These are phyloP conservation scores for Vanilla planifolia DNA, from an alignment of 106 monocot species.

Conservation along the genomic window DNA sequence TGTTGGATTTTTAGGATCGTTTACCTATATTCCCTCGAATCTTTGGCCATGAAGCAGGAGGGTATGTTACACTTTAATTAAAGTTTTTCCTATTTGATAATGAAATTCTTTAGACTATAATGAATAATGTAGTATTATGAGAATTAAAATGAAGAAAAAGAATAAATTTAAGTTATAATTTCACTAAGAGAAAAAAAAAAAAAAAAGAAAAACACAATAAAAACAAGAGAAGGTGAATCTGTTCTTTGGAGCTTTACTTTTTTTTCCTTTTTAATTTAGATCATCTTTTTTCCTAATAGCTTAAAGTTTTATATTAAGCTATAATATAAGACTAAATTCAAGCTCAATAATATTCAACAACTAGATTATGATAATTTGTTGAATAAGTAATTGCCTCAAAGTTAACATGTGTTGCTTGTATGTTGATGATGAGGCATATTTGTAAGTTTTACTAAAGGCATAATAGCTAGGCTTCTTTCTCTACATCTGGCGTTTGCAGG, in stretches of 20 bases:
- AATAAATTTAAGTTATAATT: neutral
- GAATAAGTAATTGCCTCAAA: neutral
- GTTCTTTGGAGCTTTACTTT: too few species aligned
- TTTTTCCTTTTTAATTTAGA: too few species aligned
- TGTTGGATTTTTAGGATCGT: constrained; percentile 29
- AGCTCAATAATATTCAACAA: too few species aligned
- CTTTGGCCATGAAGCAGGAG: constrained; percentile 70
- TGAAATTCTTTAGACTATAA: neutral
- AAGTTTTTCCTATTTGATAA: neutral
- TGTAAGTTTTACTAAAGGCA: neutral
- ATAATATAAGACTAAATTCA: too few species aligned
- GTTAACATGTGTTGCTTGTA: neutral
- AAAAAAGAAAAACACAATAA: too few species aligned
- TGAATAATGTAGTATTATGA: neutral
- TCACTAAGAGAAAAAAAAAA: neutral
- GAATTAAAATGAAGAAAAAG: neutral
- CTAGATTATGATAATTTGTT: too few species aligned
- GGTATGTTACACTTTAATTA: constrained; percentile 24
- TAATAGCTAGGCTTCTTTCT: too few species aligned
- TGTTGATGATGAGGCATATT: neutral
- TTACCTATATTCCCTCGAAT: constrained; percentile 57
- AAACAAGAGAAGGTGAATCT: too few species aligned
- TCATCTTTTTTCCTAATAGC: too few species aligned
- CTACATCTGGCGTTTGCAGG: constrained; percentile 10
- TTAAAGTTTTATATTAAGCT: too few species aligned